Evolutionary conservation across 495 filamentous ascomycete species (phyloP).

Genomic region (Penicillium tannophilum): DNA sequence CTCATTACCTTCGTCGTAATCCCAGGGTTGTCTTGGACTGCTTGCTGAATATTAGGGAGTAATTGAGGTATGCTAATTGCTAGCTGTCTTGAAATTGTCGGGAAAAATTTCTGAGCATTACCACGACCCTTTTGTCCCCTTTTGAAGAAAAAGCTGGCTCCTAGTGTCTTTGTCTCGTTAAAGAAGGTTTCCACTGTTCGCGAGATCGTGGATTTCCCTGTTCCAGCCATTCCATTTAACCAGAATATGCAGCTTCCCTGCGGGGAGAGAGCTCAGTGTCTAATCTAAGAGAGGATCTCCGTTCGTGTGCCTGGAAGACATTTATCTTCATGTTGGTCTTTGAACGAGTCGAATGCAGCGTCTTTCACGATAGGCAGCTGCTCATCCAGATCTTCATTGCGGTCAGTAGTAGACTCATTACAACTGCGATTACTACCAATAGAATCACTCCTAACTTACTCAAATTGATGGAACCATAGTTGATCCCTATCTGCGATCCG

Average conservation of each 20-base stretch:
- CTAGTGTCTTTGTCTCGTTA: neutral
- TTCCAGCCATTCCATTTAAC: constrained; percentile 10
- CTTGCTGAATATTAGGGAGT: neutral
- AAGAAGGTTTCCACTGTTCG: neutral
- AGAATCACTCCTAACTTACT: neutral
- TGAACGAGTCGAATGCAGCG: constrained; percentile 21
- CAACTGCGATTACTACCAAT: too few relatives aligned
- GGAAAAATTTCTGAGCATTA: neutral
- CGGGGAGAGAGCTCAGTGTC: neutral
- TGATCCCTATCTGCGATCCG: neutral
- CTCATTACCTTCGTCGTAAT: neutral
- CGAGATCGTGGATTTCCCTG: constrained; percentile 4
- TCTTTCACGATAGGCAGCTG: neutral
- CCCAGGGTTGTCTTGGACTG: neutral
- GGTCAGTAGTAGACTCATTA: too few relatives aligned
- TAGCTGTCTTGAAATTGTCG: neutral
- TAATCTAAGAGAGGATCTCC: neutral
- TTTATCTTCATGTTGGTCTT: neutral
- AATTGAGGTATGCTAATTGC: neutral
- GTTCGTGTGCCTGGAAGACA: constrained; percentile 1
- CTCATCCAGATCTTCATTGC: too few relatives aligned
- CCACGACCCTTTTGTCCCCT: constrained; percentile 3
- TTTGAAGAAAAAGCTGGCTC: constrained; percentile 8
- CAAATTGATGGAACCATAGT: neutral
- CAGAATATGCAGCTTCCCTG: constrained; percentile 5